phyloP scores from a whole-genome alignment of 148 eudicot species.

The Pharnaceum exiguum region DNA sequence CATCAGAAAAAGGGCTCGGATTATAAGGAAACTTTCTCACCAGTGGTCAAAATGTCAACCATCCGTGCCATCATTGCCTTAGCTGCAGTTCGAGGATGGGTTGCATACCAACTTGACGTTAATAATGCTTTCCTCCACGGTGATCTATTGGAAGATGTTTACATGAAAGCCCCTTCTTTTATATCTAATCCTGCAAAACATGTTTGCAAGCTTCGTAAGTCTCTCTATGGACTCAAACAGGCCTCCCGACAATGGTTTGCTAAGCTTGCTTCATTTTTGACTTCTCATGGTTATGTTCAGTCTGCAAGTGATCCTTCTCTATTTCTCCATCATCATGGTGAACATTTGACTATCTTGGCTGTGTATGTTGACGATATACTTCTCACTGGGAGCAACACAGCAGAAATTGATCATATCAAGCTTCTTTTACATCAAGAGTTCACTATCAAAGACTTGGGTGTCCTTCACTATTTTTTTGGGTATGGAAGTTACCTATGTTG shows the following conservation, averaged over 20 bases:
- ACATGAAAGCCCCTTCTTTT: not conserved
- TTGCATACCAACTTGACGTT: not conserved
- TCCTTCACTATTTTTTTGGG: not conserved
- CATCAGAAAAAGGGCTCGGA: not conserved
- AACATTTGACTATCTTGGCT: not conserved
- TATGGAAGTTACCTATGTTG: not conserved
- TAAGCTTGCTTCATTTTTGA: not conserved
- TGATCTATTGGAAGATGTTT: not conserved
- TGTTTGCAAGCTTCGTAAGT: not conserved
- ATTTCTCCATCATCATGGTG: not conserved
- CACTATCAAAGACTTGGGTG: not conserved
- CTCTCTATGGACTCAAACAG: not conserved
- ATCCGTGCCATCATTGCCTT: not conserved
- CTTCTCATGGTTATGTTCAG: not conserved
- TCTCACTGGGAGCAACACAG: not conserved
- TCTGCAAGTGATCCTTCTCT: not conserved
- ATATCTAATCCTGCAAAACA: not conserved
- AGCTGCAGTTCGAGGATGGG: not conserved
- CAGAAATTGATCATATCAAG: not conserved
- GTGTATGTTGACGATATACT: not conserved
- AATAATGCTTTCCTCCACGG: not conserved
- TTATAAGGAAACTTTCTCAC: not conserved
- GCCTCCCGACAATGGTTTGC: not conserved
- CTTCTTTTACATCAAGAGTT: not conserved
- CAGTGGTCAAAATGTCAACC: not conserved